Conservation (phyloP, 768 basidiomycete species). For the Postia placenta region DNA sequence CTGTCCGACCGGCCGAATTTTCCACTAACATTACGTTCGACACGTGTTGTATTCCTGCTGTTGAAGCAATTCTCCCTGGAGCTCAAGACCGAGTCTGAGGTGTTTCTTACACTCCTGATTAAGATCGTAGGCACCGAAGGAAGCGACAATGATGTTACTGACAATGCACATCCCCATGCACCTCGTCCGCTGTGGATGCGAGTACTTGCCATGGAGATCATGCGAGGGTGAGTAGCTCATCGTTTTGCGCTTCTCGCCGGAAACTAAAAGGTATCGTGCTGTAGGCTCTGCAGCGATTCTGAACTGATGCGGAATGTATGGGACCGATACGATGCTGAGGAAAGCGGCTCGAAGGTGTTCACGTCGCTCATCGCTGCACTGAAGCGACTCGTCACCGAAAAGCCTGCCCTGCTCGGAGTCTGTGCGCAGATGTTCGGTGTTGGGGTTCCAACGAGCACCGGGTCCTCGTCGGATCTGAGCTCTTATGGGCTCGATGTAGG, state of each 20-base stretch:
- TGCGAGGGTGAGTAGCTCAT: constrained; percentile 58
- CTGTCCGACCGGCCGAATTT: constrained; percentile 80
- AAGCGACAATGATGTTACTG: constrained; percentile 18
- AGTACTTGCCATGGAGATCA: constrained; percentile 87
- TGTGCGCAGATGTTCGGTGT: constrained; percentile 77
- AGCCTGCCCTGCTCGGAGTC: constrained; percentile 77
- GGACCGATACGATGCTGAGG: constrained; percentile 64
- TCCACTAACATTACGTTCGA: constrained; percentile 84
- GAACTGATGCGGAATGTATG: constrained; percentile 77
- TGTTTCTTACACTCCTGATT: constrained; percentile 74
- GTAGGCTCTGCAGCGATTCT: constrained; percentile 71
- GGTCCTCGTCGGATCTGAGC: constrained; percentile 28
- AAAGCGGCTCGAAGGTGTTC: constrained; percentile 64
- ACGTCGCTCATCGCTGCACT: constrained; percentile 74
- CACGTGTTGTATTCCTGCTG: constrained; percentile 88
- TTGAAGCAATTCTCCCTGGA: constrained; percentile 86
- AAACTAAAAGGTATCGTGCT: not conserved
- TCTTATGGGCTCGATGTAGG: constrained; percentile 58
- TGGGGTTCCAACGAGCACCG: constrained; percentile 43
- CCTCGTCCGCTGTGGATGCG: constrained; percentile 77
- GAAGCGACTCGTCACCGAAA: constrained; percentile 84
- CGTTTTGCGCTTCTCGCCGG: not conserved
- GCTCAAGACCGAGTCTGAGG: constrained; percentile 77
- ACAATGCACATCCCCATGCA: constrained; percentile 14
- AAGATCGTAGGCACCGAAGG: constrained; percentile 54